phyloP scores from a whole-genome alignment of 2,329 filamentous ascomycete genomes.

The Pestalotiopsis sp. region DNA sequence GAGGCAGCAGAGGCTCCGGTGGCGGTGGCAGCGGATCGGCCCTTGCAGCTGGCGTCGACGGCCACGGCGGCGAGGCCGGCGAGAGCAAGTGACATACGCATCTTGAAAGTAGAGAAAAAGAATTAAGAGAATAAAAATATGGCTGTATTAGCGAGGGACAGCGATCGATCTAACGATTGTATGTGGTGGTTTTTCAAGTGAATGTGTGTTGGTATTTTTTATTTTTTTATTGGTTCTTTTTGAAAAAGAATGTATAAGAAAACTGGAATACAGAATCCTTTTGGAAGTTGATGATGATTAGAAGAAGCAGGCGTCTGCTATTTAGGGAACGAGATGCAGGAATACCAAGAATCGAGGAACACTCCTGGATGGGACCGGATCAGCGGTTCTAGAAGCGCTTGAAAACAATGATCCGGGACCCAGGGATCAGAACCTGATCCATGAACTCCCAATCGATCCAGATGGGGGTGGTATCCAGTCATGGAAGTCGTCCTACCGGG shows the following conservation, averaged over 20 bases:
- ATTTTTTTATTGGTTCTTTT: neutral
- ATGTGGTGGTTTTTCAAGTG: neutral
- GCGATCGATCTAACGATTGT: neutral
- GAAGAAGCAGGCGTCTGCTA: constrained; percentile 7
- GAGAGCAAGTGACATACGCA: constrained; percentile 29
- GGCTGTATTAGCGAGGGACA: constrained; percentile 12
- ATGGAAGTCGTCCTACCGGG: neutral
- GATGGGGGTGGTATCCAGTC: constrained; percentile 8
- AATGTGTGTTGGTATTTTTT: constrained; percentile 17
- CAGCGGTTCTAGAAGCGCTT: constrained; percentile 23
- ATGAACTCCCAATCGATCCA: neutral
- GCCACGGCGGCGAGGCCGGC: constrained; percentile 28
- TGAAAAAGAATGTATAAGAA: constrained; percentile 16
- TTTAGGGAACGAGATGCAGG: constrained; percentile 2
- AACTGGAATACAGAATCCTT: constrained; percentile 16
- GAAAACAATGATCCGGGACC: constrained; percentile 17
- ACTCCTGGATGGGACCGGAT: constrained; percentile 15
- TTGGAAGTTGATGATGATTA: constrained; percentile 13
- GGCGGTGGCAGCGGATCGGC: neutral
- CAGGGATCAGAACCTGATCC: constrained; percentile 23
- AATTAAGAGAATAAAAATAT: constrained; percentile 15
- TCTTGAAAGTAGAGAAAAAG: constrained; percentile 21
- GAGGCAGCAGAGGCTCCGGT: neutral
- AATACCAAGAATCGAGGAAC: constrained; percentile 4
- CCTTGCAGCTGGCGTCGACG: constrained; percentile 14